Evolutionary conservation across 805 yeast genomes (phyloP), one percentile per base, ranked within the genome.

Genomic region (Lachancea thermotolerans): DNA sequence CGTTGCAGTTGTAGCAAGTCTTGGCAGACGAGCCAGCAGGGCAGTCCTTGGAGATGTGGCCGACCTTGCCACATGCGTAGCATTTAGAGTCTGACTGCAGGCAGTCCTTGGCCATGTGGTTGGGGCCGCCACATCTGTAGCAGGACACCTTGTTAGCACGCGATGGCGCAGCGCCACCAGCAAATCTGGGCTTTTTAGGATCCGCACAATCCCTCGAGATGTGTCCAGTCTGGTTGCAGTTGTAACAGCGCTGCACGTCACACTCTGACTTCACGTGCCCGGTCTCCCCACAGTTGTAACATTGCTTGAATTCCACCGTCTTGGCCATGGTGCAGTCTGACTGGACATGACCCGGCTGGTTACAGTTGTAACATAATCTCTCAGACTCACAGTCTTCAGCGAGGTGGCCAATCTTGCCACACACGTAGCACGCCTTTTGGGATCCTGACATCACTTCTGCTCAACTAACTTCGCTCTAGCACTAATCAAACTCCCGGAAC

Each of bases 61-160:
- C 96, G 51, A 78, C 72, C 68, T 82, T 80, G 57, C 96, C 96
- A 70, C 97, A 89, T 51, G 90, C 85, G 77, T 87, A 90, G 71
- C 97, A 89, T 70, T 86, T 86, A 64, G 80, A 75, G 54, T 74
- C 77, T 46, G 79, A 76, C 56, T 80, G 81, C 66, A 81, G 83
- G 70, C 96, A 87, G 68, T 87, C 95, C 72, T 86, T 83, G 54
- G 95, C 95, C 70, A 82, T 83, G 68, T 88, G 95, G 79, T 86
- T 86, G 63, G 93, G 89, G 53, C 91, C 93, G 62, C 95, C 95
- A 67, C 95, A 86, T 70, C 82, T 86, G 81, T 83, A 85, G 70
- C 95, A 86, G 48, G 86, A 77, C 44, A 60, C 61, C 47, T 50
- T 55, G 39, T 57, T 39, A 48, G 44, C 54, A 28, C 68, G 60